Conservation (phyloP, 441 rosid species). For the Pelargonium myrrhifolium region DNA sequence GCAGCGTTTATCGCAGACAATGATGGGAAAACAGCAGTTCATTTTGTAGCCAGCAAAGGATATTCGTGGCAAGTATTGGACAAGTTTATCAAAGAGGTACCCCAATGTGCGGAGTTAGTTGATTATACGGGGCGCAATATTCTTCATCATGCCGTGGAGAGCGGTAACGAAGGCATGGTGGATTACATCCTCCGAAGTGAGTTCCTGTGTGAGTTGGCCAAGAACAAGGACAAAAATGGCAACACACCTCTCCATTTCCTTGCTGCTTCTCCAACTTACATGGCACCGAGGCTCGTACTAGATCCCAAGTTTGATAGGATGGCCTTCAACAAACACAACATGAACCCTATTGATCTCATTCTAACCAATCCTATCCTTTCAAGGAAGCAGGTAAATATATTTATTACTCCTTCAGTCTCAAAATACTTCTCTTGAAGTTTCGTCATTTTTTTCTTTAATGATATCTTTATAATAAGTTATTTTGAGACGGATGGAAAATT, state of each 20-base stretch:
- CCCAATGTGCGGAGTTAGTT: not conserved
- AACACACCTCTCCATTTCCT: conserved; percentile 11
- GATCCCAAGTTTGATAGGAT: conserved; percentile 5
- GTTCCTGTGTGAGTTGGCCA: not conserved
- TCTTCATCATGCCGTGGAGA: not conserved
- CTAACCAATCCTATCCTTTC: not conserved
- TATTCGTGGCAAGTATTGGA: not conserved
- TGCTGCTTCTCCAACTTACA: too few species aligned
- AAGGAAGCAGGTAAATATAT: not conserved
- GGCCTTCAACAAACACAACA: not conserved
- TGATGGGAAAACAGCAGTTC: conserved; percentile 17
- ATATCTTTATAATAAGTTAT: too few species aligned
- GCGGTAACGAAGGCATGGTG: not conserved
- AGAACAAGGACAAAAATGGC: not conserved
- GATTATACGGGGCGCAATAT: not conserved
- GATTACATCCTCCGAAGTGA: not conserved
- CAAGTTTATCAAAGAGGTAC: not conserved
- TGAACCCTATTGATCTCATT: conserved; percentile 8
- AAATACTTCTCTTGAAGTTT: too few species aligned
- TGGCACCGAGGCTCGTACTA: not conserved
- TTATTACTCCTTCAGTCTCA: too few species aligned
- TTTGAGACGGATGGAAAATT: too few species aligned
- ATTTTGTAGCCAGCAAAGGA: conserved; percentile 14
- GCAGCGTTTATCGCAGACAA: conserved; percentile 15
- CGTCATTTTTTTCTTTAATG: too few species aligned